phyloP scores from a whole-genome alignment of 2,329 filamentous ascomycete species.

The Penicillium sp. region DNA sequence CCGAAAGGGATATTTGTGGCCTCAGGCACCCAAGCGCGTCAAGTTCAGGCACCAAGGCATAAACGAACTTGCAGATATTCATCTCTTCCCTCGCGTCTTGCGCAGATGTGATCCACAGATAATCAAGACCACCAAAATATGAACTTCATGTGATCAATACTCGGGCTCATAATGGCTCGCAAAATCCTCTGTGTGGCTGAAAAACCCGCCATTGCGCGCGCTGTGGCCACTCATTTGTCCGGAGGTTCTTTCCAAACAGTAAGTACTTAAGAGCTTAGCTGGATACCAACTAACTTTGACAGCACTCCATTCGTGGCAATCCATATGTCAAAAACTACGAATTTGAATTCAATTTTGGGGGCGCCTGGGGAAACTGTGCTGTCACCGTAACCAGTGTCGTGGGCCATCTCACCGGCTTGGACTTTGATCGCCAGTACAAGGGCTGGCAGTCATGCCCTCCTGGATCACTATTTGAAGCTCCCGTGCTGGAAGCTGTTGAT shows the following conservation, averaged over 20 bases:
- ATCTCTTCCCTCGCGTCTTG: conserved; percentile 19
- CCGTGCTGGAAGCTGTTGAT: conserved; percentile 67
- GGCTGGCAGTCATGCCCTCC: conserved; percentile 83
- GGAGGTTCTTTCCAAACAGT: conserved; percentile 73
- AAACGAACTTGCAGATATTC: conserved; percentile 4
- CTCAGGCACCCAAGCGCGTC: conserved; percentile 13
- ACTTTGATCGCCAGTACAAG: conserved; percentile 73
- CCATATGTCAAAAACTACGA: conserved; percentile 91
- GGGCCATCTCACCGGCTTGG: conserved; percentile 80
- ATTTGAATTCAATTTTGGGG: conserved; percentile 85
- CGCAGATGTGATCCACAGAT: conserved; percentile 15
- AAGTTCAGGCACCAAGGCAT: conserved; percentile 5
- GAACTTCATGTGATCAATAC: conserved; percentile 8
- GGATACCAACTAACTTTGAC: conserved; percentile 20
- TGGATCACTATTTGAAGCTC: conserved; percentile 76
- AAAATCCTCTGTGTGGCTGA: conserved; percentile 76
- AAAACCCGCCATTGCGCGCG: conserved; percentile 94
- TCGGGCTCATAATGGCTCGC: conserved; percentile 38
- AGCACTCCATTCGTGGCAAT: conserved; percentile 68
- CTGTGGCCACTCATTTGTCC: conserved; percentile 84
- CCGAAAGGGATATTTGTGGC: conserved; percentile 2
- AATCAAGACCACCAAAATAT: conserved; percentile 8
- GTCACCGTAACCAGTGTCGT: conserved; percentile 94
- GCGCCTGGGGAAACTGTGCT: conserved; percentile 74
- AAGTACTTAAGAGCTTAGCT: conserved; percentile 35